Evolutionary conservation across 352 stramenopile species (phyloP), one percentile per base, ranked within the genome.

Genomic region (Pythium monospermum): DNA sequence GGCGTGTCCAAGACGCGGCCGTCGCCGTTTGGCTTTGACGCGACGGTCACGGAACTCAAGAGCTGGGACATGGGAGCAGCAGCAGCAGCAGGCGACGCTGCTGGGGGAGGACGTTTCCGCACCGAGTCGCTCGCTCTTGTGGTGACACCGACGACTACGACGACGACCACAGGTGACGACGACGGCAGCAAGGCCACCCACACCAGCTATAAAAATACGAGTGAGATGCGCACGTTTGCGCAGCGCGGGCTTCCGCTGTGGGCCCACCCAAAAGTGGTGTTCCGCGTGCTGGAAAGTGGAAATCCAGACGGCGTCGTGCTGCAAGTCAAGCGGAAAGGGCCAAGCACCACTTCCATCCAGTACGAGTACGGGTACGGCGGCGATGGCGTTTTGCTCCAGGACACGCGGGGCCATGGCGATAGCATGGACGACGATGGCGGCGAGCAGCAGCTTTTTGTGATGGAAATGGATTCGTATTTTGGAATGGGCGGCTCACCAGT

Each of bases 391-490:
- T 61, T 73, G 53, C n/a, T n/a, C n/a, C n/a, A n/a, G n/a, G n/a
- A n/a, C n/a, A n/a, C n/a, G n/a, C n/a, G n/a, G n/a, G n/a, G n/a
- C n/a, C 45, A 77, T 33, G 67, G 69, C 35, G 30, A 35, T 13
- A n/a, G n/a, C n/a, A n/a, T n/a, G n/a, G n/a, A n/a, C n/a, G n/a
- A n/a, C n/a, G n/a, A n/a, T n/a, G 73, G 84, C 18, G 77, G 87
- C 23, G 72, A 88, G 49, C 64, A 87, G 25, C 76, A 88, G 54
- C 61, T 91, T 25, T 91, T 91, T 59, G 81, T 89, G 42, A 76
- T 91, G 58, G 78, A 91, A 46, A 91, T 91, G 81, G 81, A 91
- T 62, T 85, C 77, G 28, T 91, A 91, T 63, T 91, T 91, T 63
- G 81, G 81, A 11, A 76, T 89, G n/a, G 78, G 81, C 5, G 78